phyloP scores from a whole-genome alignment of 768 basidiomycete species.

The Leucocoprinus birnbaumii region DNA sequence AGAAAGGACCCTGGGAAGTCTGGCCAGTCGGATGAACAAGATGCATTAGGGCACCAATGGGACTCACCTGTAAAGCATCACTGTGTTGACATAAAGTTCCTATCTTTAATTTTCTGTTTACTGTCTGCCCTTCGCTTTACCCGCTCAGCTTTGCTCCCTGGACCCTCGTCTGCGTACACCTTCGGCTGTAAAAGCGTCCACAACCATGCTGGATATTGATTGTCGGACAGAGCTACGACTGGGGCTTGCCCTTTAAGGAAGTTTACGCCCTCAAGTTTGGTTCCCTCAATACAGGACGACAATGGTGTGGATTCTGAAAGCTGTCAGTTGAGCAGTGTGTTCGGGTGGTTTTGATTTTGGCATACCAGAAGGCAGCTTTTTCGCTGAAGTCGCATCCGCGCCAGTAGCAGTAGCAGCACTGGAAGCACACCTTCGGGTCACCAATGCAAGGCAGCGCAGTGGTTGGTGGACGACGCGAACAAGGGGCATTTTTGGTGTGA shows the following conservation, averaged over 20 bases:
- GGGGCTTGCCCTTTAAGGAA: constrained; percentile 82
- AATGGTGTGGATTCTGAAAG: constrained; percentile 21
- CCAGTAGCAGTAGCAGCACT: not conserved
- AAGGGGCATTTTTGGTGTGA: constrained; percentile 22
- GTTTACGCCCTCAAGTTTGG: constrained; percentile 74
- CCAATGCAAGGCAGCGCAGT: constrained; percentile 11
- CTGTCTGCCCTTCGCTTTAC: constrained; percentile 57
- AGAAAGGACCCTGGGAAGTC: too few species aligned
- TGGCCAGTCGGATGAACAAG: too few species aligned
- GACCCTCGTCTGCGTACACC: constrained; percentile 65
- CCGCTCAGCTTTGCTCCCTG: constrained; percentile 66
- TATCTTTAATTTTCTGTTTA: constrained; percentile 70
- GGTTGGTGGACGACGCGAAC: constrained; percentile 21
- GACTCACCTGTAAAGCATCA: constrained; percentile 24
- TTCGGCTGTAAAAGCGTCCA: constrained; percentile 74
- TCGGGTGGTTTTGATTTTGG: too few species aligned
- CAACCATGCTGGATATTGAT: constrained; percentile 86
- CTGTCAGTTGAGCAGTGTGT: not conserved
- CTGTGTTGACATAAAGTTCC: constrained; percentile 85
- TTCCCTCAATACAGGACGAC: constrained; percentile 72
- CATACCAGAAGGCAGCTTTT: not conserved
- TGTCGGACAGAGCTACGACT: constrained; percentile 74
- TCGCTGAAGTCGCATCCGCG: not conserved
- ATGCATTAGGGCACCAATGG: too few species aligned
- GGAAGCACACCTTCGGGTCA: constrained; percentile 1